These are phyloP conservation scores for Cutaneotrichosporon cutaneum DNA, from an alignment of 1,284 basidiomycete species.

Conservation along the genomic window DNA sequence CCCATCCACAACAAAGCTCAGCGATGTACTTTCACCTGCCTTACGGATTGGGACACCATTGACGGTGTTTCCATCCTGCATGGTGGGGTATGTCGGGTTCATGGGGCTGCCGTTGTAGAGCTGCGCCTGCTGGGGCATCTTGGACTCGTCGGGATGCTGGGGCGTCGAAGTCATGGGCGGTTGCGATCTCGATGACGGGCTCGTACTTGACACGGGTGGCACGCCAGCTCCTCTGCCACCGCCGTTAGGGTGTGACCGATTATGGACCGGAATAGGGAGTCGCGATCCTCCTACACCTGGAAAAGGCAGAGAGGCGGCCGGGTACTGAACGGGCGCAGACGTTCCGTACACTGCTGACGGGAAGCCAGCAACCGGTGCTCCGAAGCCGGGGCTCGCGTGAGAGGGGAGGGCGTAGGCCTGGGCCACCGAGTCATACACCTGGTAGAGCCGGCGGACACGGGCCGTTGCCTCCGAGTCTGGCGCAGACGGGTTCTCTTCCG, in stretches of 20 bases:
- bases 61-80: not conserved
- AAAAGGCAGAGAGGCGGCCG: slow-evolving; percentile 8
- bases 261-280: slow-evolving; percentile 10
- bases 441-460: slow-evolving; percentile 15
- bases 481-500: not conserved
- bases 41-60: slow-evolving; percentile 10
- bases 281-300: slow-evolving; percentile 13
- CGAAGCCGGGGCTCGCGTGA: slow-evolving; percentile 6
- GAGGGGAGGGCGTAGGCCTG: slow-evolving; percentile 4
- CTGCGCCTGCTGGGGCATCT: slow-evolving; percentile 7
- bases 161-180: not conserved
- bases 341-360: not conserved
- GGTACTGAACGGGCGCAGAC: not conserved
- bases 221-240: not conserved
- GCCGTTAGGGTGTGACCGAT: not conserved
- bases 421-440: slow-evolving; percentile 17
- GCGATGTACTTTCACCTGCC: slow-evolving; percentile 11
- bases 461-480: slow-evolving; percentile 8
- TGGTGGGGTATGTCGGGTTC: not conserved
- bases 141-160: not conserved
- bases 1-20: slow-evolving; percentile 20
- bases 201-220: not conserved
- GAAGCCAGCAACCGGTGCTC: not conserved
- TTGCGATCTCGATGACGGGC: not conserved
- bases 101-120: slow-evolving; percentile 13